Evolutionary conservation across 805 yeast species (phyloP), one percentile per base, ranked within the genome.

Genomic region (Cyberlindnera japonica): DNA sequence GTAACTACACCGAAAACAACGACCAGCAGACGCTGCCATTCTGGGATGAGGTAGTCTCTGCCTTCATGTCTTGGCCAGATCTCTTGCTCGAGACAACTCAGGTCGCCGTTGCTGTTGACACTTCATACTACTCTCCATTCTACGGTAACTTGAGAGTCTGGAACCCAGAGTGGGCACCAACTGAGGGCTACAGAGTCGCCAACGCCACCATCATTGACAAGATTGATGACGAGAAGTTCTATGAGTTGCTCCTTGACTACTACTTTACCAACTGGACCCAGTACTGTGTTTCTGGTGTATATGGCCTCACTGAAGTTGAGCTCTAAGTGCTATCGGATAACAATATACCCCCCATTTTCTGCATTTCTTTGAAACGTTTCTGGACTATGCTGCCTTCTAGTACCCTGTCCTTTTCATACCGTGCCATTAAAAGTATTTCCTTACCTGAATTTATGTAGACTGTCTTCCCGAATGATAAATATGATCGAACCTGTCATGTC

Each of bases 11-110:
- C 8, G 47, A 46, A 30, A 59, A 53, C 45, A 53, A 53, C 42
- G 62, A 59, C 16, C 63, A 61, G 45, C 55, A 61, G 40, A 58
- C 62, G n/a, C 53, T 68, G 30, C 72, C 72, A 49, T 63, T 64
- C 53, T 66, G 72, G 71, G 71, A 67, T 51, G 68, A 63, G 36
- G 71, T 64, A 43, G 71, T 66, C 23, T 49, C 64, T 34, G 65
- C 64, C 6, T 59, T 57, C 50, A 57, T 67, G 59, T 56, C 62
- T 4, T 57, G 41, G 51, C 71, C 71, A 31, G 70, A 66, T 8
- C 32, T 67, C 37, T 48, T 66, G 14, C 34, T 47, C 12, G 57
- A 53, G 33, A 52, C 65, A 20, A 54, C 58, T 16, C 56, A 63
- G 21, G 60, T 62, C 36, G 43, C 53, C 25, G 58, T 57, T 37